Percentiles rank a stretch among this genome's conserved stretches.
Conservation (phyloP, 768 basidiomycete genomes). For the Pleurotus tuber-regium region DNA sequence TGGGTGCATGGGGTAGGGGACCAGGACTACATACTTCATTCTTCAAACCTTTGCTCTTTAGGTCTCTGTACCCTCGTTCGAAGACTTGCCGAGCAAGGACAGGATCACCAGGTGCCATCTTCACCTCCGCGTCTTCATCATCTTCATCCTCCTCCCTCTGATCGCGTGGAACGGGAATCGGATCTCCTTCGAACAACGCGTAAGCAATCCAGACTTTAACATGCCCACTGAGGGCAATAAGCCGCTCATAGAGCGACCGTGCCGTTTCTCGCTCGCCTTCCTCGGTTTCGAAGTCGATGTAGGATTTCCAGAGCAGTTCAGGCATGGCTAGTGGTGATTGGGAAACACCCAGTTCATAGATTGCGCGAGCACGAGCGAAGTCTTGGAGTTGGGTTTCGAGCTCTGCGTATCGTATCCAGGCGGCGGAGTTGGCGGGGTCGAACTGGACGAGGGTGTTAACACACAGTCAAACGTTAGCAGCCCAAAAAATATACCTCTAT, state of each 20-base stretch:
- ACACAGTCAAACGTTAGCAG: conserved; percentile 1
- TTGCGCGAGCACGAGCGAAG: conserved; percentile 83
- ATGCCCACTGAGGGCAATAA: conserved; percentile 83
- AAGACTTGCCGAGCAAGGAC: conserved; percentile 75
- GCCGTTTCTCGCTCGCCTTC: conserved; percentile 89
- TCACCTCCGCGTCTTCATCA: conserved; percentile 62
- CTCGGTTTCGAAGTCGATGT: conserved; percentile 94
- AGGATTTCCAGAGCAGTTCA: conserved; percentile 91
- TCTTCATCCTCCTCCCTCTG: conserved; percentile 74
- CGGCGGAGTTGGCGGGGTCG: conserved; percentile 86
- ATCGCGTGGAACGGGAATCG: conserved; percentile 62
- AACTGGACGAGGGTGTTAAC: conserved; percentile 41
- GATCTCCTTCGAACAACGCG: conserved; percentile 86
- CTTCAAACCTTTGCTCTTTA: conserved; percentile 79
- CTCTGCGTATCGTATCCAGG: conserved; percentile 96
- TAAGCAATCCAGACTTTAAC: conserved; percentile 98
- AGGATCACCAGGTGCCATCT: conserved; percentile 71
- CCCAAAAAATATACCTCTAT: conserved; percentile 60
- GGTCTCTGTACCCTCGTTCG: conserved; percentile 82
- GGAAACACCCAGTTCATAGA: conserved; percentile 88
- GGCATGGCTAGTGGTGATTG: conserved; percentile 92
- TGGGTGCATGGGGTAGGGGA: background rate
- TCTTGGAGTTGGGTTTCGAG: conserved; percentile 88
- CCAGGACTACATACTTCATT: conserved; percentile 63
- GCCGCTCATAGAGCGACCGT: conserved; percentile 84